Percentiles rank a stretch among this genome's conserved stretches.
These are phyloP conservation scores for Lignosus rhinocerotis DNA, from an alignment of 1,284 basidiomycete species.

Conservation along the genomic window DNA sequence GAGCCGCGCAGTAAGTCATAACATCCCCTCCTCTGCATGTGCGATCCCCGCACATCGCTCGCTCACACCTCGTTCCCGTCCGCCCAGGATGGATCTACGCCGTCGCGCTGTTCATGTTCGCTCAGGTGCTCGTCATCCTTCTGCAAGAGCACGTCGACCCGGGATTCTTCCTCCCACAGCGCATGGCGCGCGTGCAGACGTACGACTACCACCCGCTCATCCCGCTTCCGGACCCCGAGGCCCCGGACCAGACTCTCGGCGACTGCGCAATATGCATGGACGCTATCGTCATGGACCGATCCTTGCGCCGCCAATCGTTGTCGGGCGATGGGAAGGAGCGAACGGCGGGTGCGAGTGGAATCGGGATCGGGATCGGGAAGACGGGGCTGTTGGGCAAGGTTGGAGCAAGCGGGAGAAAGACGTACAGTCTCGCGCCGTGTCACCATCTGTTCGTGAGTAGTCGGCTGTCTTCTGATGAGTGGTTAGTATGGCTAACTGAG, in stretches of 20 bases:
- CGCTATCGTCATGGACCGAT: conserved; percentile 53
- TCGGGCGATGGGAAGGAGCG: conserved; percentile 32
- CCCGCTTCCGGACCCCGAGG: conserved; percentile 69
- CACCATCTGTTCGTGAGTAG: conserved; percentile 82
- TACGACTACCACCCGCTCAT: conserved; percentile 87
- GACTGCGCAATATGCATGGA: conserved; percentile 95
- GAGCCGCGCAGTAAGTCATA: conserved; percentile 58
- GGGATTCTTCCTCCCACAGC: conserved; percentile 69
- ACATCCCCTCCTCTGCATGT: background rate
- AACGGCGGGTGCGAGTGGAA: conserved; percentile 13
- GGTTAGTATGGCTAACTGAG: background rate
- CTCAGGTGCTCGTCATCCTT: conserved; percentile 67
- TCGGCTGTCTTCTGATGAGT: background rate
- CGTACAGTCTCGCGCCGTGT: conserved; percentile 86
- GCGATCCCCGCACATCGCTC: background rate
- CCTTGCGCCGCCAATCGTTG: conserved; percentile 30
- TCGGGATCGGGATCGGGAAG: conserved; percentile 27
- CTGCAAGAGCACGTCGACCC: conserved; percentile 81
- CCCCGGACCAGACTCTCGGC: conserved; percentile 70
- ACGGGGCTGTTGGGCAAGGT: conserved; percentile 42
- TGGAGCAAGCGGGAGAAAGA: conserved; percentile 51
- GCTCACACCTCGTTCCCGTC: background rate
- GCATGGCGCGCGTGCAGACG: conserved; percentile 50
- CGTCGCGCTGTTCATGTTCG: conserved; percentile 60
- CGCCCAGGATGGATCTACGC: conserved; percentile 42